Evolutionary conservation across 768 basidiomycete species (phyloP).

Genomic region (Candolleomyces eurysporus): DNA sequence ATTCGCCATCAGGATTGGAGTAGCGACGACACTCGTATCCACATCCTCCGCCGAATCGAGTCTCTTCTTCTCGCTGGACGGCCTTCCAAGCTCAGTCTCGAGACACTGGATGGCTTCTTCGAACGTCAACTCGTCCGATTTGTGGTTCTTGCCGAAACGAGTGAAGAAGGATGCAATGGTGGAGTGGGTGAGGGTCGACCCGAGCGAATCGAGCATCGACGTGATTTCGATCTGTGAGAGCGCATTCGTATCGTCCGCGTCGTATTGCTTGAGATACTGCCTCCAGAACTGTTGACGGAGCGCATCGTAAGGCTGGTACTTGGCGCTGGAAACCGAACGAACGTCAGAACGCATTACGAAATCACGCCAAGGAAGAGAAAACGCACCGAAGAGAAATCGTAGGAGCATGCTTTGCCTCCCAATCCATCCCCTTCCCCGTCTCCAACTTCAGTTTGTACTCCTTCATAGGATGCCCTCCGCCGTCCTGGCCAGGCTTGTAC

Average conservation of each 20-base stretch:
- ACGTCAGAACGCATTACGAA: background rate
- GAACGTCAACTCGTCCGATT: constrained; percentile 69
- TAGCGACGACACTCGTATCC: constrained; percentile 51
- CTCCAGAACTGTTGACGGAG: constrained; percentile 90
- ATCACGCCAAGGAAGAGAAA: background rate
- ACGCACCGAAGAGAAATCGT: constrained; percentile 62
- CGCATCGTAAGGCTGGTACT: constrained; percentile 93
- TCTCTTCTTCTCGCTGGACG: constrained; percentile 66
- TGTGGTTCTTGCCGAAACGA: constrained; percentile 59
- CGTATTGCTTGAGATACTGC: constrained; percentile 86
- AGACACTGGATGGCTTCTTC: constrained; percentile 83
- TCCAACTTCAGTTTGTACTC: constrained; percentile 66
- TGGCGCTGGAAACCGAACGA: constrained; percentile 53
- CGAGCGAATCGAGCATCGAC: constrained; percentile 95
- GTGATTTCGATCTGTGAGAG: constrained; percentile 86
- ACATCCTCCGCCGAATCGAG: constrained; percentile 46
- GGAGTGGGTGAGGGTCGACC: constrained; percentile 79
- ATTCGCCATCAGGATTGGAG: constrained; percentile 44
- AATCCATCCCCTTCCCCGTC: constrained; percentile 60
- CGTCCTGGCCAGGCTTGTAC: constrained; percentile 47
- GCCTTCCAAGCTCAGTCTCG: constrained; percentile 78
- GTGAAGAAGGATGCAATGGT: constrained; percentile 86
- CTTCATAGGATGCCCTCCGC: constrained; percentile 65
- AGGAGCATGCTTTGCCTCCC: constrained; percentile 76
- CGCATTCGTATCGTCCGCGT: constrained; percentile 73